Percentiles rank a stretch among this genome's conserved stretches.
These are phyloP conservation scores for Colletotrichum tofieldiae DNA, from an alignment of 2,329 filamentous ascomycete genomes.

Conservation along the genomic window DNA sequence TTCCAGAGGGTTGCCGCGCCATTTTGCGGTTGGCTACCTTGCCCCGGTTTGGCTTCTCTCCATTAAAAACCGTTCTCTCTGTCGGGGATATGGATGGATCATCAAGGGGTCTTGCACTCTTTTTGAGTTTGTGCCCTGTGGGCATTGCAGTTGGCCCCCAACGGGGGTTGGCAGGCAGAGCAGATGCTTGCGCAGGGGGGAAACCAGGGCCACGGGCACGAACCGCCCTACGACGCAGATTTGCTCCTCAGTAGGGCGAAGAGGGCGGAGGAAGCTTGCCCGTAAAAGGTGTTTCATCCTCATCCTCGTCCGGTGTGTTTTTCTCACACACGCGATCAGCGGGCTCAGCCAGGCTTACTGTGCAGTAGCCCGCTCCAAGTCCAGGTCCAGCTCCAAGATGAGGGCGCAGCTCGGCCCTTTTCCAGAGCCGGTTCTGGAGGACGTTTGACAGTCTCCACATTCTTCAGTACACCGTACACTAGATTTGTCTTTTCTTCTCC, in stretches of 20 bases:
- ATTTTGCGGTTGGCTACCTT: conserved; percentile 6
- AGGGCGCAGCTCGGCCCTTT: conserved; percentile 28
- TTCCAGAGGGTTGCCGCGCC: not conserved
- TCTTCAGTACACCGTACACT: conserved; percentile 21
- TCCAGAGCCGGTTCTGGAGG: conserved; percentile 5
- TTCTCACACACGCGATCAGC: conserved; percentile 22
- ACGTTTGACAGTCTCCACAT: conserved; percentile 26
- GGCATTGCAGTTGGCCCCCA: conserved; percentile 28
- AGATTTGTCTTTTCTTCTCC: conserved; percentile 15
- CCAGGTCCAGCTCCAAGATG: not conserved
- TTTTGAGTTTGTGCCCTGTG: conserved; percentile 34
- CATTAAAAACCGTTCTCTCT: conserved; percentile 8
- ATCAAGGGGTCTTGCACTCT: conserved; percentile 33
- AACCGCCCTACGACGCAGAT: not conserved
- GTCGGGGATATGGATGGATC: conserved; percentile 34
- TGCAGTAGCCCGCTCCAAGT: conserved; percentile 10
- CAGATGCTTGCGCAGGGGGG: not conserved
- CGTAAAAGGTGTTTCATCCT: conserved; percentile 33
- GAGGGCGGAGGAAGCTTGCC: conserved; percentile 3
- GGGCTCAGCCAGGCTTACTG: conserved; percentile 5
- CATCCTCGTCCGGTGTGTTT: conserved; percentile 18
- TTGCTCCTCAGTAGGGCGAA: conserved; percentile 1
- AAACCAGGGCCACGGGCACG: not conserved
- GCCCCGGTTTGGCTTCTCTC: not conserved
- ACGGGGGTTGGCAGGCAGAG: not conserved